These are phyloP conservation scores for Acanthamoeba culbertsoni DNA, from an alignment of 208 protist genomes.

Conservation along the genomic window DNA sequence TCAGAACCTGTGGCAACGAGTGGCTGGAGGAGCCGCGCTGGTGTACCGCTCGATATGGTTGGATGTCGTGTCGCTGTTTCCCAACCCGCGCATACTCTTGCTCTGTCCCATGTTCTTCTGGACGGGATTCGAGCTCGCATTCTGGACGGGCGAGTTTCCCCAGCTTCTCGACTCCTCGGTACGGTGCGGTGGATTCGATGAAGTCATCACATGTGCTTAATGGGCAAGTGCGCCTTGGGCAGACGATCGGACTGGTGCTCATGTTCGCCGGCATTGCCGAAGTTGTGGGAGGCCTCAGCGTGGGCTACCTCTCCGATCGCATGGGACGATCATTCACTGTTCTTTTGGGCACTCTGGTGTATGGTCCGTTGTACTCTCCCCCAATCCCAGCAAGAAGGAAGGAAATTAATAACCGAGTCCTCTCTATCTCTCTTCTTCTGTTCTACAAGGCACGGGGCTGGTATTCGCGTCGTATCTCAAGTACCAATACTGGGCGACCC, in stretches of 20 bases:
- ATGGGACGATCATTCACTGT: constrained; percentile 32
- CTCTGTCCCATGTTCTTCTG: constrained; percentile 42
- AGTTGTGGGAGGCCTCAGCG: background rate
- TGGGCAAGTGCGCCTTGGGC: background rate
- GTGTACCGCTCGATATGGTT: background rate
- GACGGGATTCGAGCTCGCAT: constrained; percentile 54
- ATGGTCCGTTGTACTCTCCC: background rate
- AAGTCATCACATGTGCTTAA: no score
- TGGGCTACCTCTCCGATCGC: constrained; percentile 45
- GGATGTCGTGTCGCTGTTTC: background rate
- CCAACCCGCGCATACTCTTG: constrained; percentile 12
- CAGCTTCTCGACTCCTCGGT: constrained; percentile 24
- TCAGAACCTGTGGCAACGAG: background rate
- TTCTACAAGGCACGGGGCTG: background rate
- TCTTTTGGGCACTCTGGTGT: background rate
- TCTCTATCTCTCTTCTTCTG: background rate
- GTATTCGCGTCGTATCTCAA: background rate
- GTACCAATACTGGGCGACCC: background rate
- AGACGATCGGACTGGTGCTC: constrained; percentile 58
- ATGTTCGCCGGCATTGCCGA: constrained; percentile 53
- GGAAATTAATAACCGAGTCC: no score
- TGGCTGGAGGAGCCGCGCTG: background rate
- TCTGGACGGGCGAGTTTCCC: constrained; percentile 60
- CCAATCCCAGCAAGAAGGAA: background rate
- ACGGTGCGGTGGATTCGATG: no score